phyloP scores from a whole-genome alignment of 1,284 basidiomycete species.

The Pulveroboletus sp. region DNA sequence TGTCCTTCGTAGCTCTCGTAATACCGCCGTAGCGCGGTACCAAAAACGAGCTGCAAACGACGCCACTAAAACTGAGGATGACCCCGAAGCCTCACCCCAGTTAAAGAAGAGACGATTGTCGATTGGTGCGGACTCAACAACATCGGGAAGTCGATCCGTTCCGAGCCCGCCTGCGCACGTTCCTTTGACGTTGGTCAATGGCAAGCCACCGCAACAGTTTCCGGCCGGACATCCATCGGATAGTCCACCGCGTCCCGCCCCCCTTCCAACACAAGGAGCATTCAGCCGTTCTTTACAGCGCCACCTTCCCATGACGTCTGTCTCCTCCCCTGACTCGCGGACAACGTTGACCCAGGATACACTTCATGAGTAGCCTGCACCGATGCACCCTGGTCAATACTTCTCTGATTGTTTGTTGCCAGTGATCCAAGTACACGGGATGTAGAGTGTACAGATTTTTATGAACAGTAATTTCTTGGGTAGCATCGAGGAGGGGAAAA shows the following conservation, averaged over 20 bases:
- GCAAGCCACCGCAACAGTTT: slow-evolving; percentile 36
- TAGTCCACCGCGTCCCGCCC: background rate
- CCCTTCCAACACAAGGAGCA: slow-evolving; percentile 15
- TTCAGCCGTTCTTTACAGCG: slow-evolving; percentile 31
- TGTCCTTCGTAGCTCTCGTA: slow-evolving; percentile 16
- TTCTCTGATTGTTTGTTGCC: background rate
- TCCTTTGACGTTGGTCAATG: slow-evolving; percentile 29
- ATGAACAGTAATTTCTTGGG: slow-evolving; percentile 8
- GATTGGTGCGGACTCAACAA: background rate
- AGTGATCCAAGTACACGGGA: background rate
- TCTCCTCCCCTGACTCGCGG: slow-evolving; percentile 30
- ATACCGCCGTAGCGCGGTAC: background rate
- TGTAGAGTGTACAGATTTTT: slow-evolving; percentile 9
- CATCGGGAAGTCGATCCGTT: slow-evolving; percentile 3
- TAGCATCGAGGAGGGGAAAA: slow-evolving; percentile 4
- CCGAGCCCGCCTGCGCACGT: slow-evolving; percentile 2
- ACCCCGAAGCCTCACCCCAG: slow-evolving; percentile 21
- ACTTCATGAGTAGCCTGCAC: slow-evolving; percentile 14
- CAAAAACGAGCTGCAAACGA: slow-evolving; percentile 30
- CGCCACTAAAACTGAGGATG: slow-evolving; percentile 13
- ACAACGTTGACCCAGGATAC: slow-evolving; percentile 24
- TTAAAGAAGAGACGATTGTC: slow-evolving; percentile 33
- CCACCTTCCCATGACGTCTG: slow-evolving; percentile 32
- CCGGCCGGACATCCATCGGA: slow-evolving; percentile 26
- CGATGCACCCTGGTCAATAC: background rate